Percentiles rank a stretch among this genome's conserved stretches.
Conservation (phyloP, 805 yeast species). For the Wickerhamomyces queroliae region DNA sequence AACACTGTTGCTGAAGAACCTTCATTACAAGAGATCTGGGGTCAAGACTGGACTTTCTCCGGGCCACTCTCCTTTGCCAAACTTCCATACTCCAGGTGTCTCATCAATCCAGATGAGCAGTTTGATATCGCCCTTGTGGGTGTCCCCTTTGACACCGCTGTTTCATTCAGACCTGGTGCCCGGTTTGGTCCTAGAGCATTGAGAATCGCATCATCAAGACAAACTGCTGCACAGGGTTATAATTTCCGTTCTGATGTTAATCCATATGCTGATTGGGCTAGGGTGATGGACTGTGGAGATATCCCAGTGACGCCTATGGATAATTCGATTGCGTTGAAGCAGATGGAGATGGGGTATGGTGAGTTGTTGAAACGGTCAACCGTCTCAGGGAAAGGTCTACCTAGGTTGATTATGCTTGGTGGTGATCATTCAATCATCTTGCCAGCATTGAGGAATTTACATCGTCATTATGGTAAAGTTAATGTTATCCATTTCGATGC, state of each 20-base stretch:
- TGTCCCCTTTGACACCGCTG: constrained; percentile 81
- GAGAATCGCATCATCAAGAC: constrained; percentile 65
- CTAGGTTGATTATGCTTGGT: constrained; percentile 67
- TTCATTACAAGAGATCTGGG: constrained; percentile 61
- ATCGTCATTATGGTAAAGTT: constrained; percentile 56
- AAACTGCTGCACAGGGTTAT: constrained; percentile 62
- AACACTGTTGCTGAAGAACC: constrained; percentile 20
- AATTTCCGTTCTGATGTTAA: constrained; percentile 59
- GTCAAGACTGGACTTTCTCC: constrained; percentile 64
- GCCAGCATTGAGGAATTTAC: constrained; percentile 64
- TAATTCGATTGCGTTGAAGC: constrained; percentile 55
- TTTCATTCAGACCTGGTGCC: constrained; percentile 75
- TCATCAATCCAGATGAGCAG: constrained; percentile 36
- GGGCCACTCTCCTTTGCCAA: constrained; percentile 75
- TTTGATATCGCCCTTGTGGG: constrained; percentile 75
- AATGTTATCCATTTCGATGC: constrained; percentile 82
- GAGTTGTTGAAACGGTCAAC: constrained; percentile 37
- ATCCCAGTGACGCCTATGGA: constrained; percentile 67
- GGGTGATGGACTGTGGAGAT: constrained; percentile 61
- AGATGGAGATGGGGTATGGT: constrained; percentile 52
- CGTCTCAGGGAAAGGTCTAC: constrained; percentile 26
- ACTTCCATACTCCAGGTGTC: constrained; percentile 53
- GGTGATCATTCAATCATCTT: constrained; percentile 79
- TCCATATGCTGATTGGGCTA: constrained; percentile 51
- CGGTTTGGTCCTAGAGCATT: constrained; percentile 78